Percentiles rank a stretch among this genome's conserved stretches.
Conservation (phyloP, 2,329 filamentous ascomycete genomes). For the Neonectria magnoliae region DNA sequence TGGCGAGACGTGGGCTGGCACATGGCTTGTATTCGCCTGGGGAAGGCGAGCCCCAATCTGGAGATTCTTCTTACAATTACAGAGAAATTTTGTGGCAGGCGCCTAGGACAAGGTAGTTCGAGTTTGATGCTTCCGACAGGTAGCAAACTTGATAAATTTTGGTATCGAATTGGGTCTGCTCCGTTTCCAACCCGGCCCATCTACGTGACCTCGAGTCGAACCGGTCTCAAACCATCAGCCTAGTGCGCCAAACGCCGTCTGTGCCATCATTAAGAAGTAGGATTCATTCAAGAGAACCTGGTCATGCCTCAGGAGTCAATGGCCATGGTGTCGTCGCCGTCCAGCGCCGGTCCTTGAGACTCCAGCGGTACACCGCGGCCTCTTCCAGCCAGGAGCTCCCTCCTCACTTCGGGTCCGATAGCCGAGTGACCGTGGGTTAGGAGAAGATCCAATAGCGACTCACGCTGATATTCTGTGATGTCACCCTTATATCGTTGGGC, state of each 20-base stretch:
- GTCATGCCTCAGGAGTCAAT: conserved; percentile 61
- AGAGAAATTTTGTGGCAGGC: neutral
- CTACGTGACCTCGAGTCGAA: conserved; percentile 39
- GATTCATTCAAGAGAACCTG: conserved; percentile 12
- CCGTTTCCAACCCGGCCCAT: conserved; percentile 29
- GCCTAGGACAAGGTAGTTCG: neutral
- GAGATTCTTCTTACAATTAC: neutral
- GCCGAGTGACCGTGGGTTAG: conserved; percentile 84
- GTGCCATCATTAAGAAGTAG: conserved; percentile 37
- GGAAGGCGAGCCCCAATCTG: neutral
- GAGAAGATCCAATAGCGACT: conserved; percentile 88
- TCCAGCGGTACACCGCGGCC: conserved; percentile 79
- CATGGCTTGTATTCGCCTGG: too few relatives aligned
- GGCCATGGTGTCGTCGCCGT: conserved; percentile 94
- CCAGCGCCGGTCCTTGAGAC: conserved; percentile 62
- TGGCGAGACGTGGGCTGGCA: neutral
- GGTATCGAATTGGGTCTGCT: conserved; percentile 38
- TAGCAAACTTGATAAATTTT: conserved; percentile 29
- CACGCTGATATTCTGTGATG: conserved; percentile 93
- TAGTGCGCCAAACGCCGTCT: conserved; percentile 41
- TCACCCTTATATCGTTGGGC: conserved; percentile 95
- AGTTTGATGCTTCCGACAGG: neutral
- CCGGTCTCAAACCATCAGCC: conserved; percentile 30
- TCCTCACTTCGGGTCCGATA: conserved; percentile 90
- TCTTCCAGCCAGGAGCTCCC: conserved; percentile 87